Evolutionary conservation across 2,329 filamentous ascomycete genomes (phyloP), one percentile per base, ranked within the genome.

Genomic region (Drechslera avenae): DNA sequence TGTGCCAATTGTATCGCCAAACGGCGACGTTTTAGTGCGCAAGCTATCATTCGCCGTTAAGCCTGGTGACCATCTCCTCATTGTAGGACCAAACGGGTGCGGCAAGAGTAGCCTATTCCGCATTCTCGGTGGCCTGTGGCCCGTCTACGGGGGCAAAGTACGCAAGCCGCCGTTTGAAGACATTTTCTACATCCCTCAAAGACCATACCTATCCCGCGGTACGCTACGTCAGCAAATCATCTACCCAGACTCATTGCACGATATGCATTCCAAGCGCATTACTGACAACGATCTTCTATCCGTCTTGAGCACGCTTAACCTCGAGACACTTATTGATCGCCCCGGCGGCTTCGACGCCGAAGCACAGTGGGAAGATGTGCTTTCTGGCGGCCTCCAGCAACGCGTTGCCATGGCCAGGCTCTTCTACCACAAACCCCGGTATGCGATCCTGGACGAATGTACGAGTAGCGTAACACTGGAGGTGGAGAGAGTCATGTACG

Each of bases 141-240:
- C 94, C 13, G 94, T 97, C 10, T 99, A 99, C 73, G 93, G 94
- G 59, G 94, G 94, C 43, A 91, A 85, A 1, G 94, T 99, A 16
- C 83, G 90, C 66, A 97, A 97, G 73, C 94, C 94, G 1, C 86
- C 89, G 1, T 94, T 93, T 66, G 86, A 90, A 60, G 89, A 94
- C 70, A 97, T 99, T 69, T 99, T 97, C 77, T 99, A 99, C 77
- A 95, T 99, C 59, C 94, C 94, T 0, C 94, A 99, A 69, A 86
- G 94, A 1, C 94, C 94, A 0, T 99, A 99, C 69, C 83, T 99
- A 1, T 94, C 90, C 12, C 86, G 91, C 45, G 94, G 94, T 17
- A 91, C 89, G 1, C 83, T 99, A n/a, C 87, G 94, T 32, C 91
- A 97, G 73, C 94, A 99, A 68, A 91, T 99, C 63, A 96, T 94